Base-by-base conservation (phyloP, 306 rosid genomes). In the Castanea sativa region DNA sequence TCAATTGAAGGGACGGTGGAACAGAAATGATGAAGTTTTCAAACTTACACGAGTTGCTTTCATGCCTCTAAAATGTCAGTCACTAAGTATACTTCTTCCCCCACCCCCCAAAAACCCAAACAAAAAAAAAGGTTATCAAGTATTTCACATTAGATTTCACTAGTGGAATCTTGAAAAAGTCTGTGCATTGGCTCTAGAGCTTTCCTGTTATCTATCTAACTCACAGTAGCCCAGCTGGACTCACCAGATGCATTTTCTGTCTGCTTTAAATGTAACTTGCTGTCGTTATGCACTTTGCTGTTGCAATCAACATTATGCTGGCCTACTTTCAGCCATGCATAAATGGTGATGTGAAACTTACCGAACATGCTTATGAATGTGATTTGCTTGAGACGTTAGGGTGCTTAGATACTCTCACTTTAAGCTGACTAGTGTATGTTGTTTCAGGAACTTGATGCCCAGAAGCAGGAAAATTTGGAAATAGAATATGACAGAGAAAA, bases 391-490 rank as follows among this genome's bases (percentile, higher is more conserved):
- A 60, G 67, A 55, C 19, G 55, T 49, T 61, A 32, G 13, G 15
- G 49, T 69, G 58, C 74, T 83, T 41, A 12, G 69, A 71, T 78
- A 76, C 70, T 69, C 76, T 20, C 55, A 57, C 8, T 69, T 53
- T 27, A 68, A 79, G 5, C 1, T 86, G 60, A 83, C 65, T 5
- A 76, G 55, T 75, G 65, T 72, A 64, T 65, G 23, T 57, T 83
- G 55, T 84, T 78, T 60, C 97, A 95, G 99, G 98, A 95, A 85
- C 83, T 95, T 76, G 83, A 86, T 84, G 90, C 87, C 57, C 88
- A 56, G 73, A 90, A 85, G 88, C 87, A 83, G 84, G 92, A 86
- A 79, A 93, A 85, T 79, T 69, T 82, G 85, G 90, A 85, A 76
- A 78, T 90, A 51, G 97, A 91, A 84, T 69, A 73, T 67, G 92